Conservation (phyloP, 139 green algal genomes). For the Tetraselmis chui region DNA sequence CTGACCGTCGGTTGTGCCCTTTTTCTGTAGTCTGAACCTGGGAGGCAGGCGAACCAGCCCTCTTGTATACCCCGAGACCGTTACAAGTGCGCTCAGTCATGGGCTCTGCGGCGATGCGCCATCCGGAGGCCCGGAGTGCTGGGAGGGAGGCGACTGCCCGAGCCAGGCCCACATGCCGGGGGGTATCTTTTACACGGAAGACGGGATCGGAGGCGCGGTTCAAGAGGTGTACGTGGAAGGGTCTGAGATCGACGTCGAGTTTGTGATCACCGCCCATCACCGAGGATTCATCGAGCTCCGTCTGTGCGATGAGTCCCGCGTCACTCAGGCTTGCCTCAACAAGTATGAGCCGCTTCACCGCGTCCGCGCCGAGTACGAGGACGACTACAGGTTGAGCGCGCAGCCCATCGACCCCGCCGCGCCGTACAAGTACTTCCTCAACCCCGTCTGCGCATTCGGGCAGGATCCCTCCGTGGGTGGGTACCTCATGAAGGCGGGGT, state of each 20-base stretch:
- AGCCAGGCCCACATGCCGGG: neutral
- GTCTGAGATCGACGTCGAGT: neutral
- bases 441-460: neutral
- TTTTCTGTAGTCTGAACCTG: neutral
- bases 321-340: neutral
- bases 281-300: slow-evolving; percentile 2
- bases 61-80: neutral
- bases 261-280: slow-evolving; percentile 11
- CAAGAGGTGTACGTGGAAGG: neutral
- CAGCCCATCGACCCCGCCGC: neutral
- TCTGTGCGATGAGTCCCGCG: slow-evolving; percentile 1
- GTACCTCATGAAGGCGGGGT: neutral
- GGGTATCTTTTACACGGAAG: neutral
- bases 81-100: neutral
- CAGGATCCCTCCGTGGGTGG: neutral
- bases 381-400: neutral
- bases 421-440: neutral
- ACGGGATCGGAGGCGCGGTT: neutral
- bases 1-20: too few species aligned
- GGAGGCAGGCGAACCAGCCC: neutral
- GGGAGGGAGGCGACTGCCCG: neutral
- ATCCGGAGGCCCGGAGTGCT: neutral
- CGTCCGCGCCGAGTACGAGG: neutral
- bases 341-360: neutral
- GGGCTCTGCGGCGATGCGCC: neutral